phyloP scores from a whole-genome alignment of 2,329 filamentous ascomycete genomes.

The Pleurostoma richardsiae region DNA sequence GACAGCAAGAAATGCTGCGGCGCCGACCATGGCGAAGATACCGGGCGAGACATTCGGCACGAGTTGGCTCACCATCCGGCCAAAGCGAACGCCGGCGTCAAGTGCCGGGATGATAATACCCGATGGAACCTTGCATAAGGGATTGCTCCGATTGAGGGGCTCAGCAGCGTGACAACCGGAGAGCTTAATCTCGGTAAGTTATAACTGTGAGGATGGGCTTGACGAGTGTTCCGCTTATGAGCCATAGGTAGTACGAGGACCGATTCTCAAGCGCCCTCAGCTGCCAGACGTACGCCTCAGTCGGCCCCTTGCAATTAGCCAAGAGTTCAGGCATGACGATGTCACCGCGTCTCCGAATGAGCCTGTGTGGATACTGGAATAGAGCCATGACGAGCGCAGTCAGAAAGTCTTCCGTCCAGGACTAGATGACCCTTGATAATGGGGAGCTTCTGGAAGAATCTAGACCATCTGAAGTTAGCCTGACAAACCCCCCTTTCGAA shows the following conservation, averaged over 20 bases:
- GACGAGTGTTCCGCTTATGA: constrained; percentile 45
- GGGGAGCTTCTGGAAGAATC: constrained; percentile 43
- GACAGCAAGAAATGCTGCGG: constrained; percentile 53
- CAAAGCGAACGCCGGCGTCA: constrained; percentile 53
- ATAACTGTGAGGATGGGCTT: constrained; percentile 53
- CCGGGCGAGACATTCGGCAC: constrained; percentile 42
- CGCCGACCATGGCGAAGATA: constrained; percentile 57
- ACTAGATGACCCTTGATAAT: constrained; percentile 52
- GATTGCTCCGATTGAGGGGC: too few relatives aligned
- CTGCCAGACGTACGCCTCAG: constrained; percentile 41
- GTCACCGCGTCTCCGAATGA: constrained; percentile 50
- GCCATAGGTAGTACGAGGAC: constrained; percentile 38
- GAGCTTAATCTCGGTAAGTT: constrained; percentile 38
- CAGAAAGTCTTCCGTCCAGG: constrained; percentile 50
- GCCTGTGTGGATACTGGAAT: constrained; percentile 50
- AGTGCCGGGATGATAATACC: constrained; percentile 57
- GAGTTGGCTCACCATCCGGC: constrained; percentile 41
- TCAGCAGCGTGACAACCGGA: too few relatives aligned
- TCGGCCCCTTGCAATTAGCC: constrained; percentile 42
- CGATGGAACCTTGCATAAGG: constrained; percentile 47
- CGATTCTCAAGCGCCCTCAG: constrained; percentile 36
- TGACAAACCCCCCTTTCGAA: constrained; percentile 56
- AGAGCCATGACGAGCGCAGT: constrained; percentile 48
- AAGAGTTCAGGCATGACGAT: constrained; percentile 51
- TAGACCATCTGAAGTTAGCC: constrained; percentile 52